phyloP scores from a whole-genome alignment of 2,329 filamentous ascomycete species.

The Hymenoscyphus linearis region DNA sequence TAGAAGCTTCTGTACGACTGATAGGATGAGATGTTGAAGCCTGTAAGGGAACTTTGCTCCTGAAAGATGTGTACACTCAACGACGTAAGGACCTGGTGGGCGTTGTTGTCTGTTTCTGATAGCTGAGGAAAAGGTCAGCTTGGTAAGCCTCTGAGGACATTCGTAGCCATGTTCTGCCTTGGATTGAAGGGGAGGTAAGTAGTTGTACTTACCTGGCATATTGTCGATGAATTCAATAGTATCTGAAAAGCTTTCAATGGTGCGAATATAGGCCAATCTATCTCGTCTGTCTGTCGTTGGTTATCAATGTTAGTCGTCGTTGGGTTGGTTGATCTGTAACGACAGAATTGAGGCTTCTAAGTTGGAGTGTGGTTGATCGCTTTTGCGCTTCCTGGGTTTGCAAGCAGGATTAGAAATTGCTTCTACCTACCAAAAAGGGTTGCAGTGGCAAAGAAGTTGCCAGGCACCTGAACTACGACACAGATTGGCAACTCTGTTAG shows the following conservation, averaged over 20 bases:
- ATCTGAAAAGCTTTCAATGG: background rate
- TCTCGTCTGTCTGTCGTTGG: background rate
- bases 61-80: background rate
- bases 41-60: background rate
- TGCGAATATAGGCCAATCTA: background rate
- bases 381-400: too few relatives aligned
- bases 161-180: background rate
- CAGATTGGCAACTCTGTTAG: too few relatives aligned
- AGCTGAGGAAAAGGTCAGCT: background rate
- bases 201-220: background rate
- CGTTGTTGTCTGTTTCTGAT: background rate
- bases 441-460: too few relatives aligned
- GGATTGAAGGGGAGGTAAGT: background rate
- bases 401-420: too few relatives aligned
- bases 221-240: background rate
- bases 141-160: background rate
- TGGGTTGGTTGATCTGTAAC: too few relatives aligned
- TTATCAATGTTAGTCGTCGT: too few relatives aligned
- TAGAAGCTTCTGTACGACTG: conserved; percentile 1
- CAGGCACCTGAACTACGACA: too few relatives aligned
- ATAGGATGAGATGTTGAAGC: conserved; percentile 1
- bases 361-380: too few relatives aligned
- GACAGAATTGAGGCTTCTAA: too few relatives aligned
- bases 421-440: too few relatives aligned
- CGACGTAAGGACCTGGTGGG: background rate